Percentiles rank a stretch among this genome's conserved stretches.
Conservation (phyloP, 345 rosid genomes). For the Populus pruinosa region DNA sequence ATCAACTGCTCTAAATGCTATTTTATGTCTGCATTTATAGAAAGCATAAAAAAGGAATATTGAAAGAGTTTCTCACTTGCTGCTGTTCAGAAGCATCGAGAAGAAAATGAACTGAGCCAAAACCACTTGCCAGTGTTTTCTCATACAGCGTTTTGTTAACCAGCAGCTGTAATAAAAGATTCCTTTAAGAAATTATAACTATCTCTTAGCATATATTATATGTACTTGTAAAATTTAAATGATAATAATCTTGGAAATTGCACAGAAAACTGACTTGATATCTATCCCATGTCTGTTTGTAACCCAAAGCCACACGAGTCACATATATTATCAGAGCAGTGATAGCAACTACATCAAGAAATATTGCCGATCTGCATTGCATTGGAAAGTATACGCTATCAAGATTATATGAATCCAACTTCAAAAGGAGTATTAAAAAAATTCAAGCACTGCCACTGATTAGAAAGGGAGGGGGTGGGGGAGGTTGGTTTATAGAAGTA, state of each 20-base stretch:
- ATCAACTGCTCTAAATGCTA: background rate
- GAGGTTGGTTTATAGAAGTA: background rate
- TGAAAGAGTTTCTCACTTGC: conserved; percentile 48
- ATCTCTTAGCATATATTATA: conserved; percentile 1
- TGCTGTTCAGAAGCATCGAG: conserved; percentile 97
- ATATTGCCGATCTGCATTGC: conserved; percentile 66
- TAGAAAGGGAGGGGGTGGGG: background rate
- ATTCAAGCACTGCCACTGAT: background rate
- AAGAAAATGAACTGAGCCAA: conserved; percentile 90
- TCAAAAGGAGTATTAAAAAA: background rate
- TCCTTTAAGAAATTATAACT: conserved; percentile 17
- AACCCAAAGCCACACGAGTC: conserved; percentile 85
- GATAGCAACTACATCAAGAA: conserved; percentile 79
- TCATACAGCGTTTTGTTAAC: conserved; percentile 93
- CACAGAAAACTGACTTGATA: conserved; percentile 65
- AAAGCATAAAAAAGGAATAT: conserved; percentile 10
- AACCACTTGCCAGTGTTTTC: conserved; percentile 96
- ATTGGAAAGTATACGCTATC: background rate
- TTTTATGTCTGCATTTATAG: background rate
- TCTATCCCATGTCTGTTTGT: conserved; percentile 97
- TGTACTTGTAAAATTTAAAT: background rate
- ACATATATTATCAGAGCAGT: conserved; percentile 77
- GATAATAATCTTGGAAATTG: background rate
- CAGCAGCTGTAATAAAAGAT: conserved; percentile 52
- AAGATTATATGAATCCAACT: background rate